Evolutionary conservation across 805 yeast genomes (phyloP), one percentile per base, ranked within the genome.

Genomic region (Kregervanrija pseudodelftensis): DNA sequence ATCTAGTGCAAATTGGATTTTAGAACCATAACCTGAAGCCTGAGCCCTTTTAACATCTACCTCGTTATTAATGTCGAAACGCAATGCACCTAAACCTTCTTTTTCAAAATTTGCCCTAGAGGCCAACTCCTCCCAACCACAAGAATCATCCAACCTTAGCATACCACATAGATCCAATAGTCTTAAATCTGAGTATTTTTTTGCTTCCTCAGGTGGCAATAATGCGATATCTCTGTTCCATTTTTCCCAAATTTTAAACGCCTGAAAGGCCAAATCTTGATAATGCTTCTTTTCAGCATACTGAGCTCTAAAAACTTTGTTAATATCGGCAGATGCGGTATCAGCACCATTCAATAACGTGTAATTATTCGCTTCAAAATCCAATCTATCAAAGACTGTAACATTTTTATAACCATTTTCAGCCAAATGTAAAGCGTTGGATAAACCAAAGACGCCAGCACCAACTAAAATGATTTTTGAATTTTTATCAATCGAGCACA

Each of bases 401-500:
- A 55, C 41, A 38, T 52, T 43, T 13, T 41, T 48, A 36, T 47
- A 56, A 4, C 59, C 55, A 28, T 51, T 43, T n/a, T 46, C 31
- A 4, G 45, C 41, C 36, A 57, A 36, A 8, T 53, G 49, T 22
- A 45, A 42, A 3, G 75, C 74, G 1, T 71, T 59, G 4, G 78
- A 70, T 13, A 75, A 58, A 2, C 80, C 80, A 53, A 72, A 72
- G 11, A 70, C 73, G 31, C 80, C 79, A 2, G 75, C 68, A n/a
- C 80, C 80, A n/a, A 72, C 65, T 38, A 74, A 63, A 28, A 65
- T 36, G 12, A 55, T 49, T 28, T 34, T 42, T 2, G 52, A 42
- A n/a, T 48, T 40, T 44, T 49, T 49, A 14, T 59, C 53, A 22
- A 22, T 22, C 2, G 28, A 22, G 28, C 8, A 22, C 28, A 22